Evolutionary conservation across 2,329 filamentous ascomycete genomes (phyloP), one percentile per base, ranked within the genome.

Genomic region (Diaporthe ilicicola): DNA sequence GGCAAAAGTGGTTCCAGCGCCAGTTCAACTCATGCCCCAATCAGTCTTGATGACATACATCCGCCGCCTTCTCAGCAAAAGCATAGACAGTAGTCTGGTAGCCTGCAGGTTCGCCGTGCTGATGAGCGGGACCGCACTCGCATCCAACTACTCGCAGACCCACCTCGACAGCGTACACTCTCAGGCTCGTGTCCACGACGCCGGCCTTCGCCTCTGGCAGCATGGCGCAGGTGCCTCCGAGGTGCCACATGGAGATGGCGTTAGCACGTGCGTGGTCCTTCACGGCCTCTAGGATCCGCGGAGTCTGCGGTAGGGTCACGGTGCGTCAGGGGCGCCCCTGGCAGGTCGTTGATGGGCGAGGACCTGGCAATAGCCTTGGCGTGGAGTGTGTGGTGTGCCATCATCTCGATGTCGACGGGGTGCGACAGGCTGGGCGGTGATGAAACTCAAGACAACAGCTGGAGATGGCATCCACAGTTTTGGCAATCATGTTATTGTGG

Each of bases 401-500:
- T 84, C 1, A 82, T 77, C 1, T 84, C 79, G 7, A 83, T 70
- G 59, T 88, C 84, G 0, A 86, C 3, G 12, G 86, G 84, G 66
- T 87, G 77, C 13, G 82, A 84, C 73, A 89, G 84, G 78, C n/a
- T n/a, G n/a, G n/a, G n/a, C n/a, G n/a, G n/a, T n/a, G n/a, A n/a
- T n/a, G n/a, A n/a, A n/a, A n/a, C n/a, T n/a, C n/a, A n/a, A n/a
- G n/a, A n/a, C n/a, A n/a, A n/a, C n/a, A n/a, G n/a, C n/a, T n/a
- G n/a, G n/a, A n/a, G n/a, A n/a, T n/a, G n/a, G n/a, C n/a, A n/a
- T n/a, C n/a, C n/a, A n/a, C n/a, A n/a, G n/a, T n/a, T n/a, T n/a
- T n/a, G n/a, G n/a, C n/a, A n/a, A n/a, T n/a, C n/a, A n/a, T n/a
- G n/a, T n/a, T n/a, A n/a, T n/a, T n/a, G n/a, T n/a, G n/a, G n/a